phyloP scores from a whole-genome alignment of 2,329 filamentous ascomycete species.

The Hypoxylon sp. region DNA sequence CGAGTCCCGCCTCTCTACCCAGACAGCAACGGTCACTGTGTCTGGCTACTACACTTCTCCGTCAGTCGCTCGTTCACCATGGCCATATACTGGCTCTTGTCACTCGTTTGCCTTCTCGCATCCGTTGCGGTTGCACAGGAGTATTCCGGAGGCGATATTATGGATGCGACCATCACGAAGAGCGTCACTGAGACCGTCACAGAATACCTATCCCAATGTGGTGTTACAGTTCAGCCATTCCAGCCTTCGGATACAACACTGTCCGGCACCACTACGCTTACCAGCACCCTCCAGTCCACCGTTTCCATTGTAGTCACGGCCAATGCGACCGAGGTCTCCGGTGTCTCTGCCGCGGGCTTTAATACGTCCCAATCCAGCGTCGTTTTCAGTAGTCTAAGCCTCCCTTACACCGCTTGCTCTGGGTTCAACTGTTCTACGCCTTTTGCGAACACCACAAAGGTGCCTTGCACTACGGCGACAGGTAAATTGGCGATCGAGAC shows the following conservation, averaged over 20 bases:
- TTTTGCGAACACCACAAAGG: conserved; percentile 23
- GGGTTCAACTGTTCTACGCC: conserved; percentile 26
- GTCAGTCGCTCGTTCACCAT: conserved; percentile 38
- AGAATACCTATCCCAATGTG: conserved; percentile 35
- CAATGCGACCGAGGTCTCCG: conserved; percentile 12
- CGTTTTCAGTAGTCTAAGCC: conserved; percentile 12
- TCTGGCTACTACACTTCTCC: conserved; percentile 7
- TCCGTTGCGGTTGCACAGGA: conserved; percentile 28
- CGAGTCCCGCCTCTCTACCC: conserved; percentile 9
- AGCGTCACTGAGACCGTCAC: conserved; percentile 41
- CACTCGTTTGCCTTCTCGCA: conserved; percentile 35
- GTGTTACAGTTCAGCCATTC: conserved; percentile 3
- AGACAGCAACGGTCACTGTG: conserved; percentile 6
- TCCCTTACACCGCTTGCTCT: conserved; percentile 10
- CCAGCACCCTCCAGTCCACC: conserved; percentile 35
- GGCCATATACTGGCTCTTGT: conserved; percentile 36
- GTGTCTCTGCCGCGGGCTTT: conserved; percentile 1
- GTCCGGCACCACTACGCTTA: conserved; percentile 33
- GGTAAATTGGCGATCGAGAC: conserved; percentile 13
- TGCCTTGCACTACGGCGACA: conserved; percentile 37
- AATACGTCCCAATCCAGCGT: conserved; percentile 1
- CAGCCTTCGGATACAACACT: conserved; percentile 20
- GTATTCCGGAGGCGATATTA: conserved; percentile 25
- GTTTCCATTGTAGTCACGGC: conserved; percentile 21
- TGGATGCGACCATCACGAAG: conserved; percentile 27